Conservation (phyloP, 2,329 filamentous ascomycete species). For the Calcarisporium arbuscula region DNA sequence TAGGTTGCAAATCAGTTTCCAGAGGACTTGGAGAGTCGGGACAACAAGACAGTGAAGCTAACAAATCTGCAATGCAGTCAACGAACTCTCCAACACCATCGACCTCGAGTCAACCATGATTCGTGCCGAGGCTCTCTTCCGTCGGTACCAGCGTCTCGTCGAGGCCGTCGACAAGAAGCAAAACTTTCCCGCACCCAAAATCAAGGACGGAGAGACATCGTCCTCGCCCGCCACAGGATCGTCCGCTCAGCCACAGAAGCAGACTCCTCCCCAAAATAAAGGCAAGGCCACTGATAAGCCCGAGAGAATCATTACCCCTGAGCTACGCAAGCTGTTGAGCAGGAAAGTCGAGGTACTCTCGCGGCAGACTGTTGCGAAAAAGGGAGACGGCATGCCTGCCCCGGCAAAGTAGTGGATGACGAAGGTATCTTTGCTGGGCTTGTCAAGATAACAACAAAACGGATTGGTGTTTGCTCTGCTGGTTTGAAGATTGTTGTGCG, state of each 20-base stretch:
- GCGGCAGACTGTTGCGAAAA: slow-evolving; percentile 26
- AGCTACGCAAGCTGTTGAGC: slow-evolving; percentile 48
- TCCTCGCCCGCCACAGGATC: slow-evolving; percentile 4
- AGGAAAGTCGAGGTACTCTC: slow-evolving; percentile 39
- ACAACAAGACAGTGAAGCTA: slow-evolving; percentile 86
- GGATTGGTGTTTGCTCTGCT: no score
- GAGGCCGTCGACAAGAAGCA: slow-evolving; percentile 89
- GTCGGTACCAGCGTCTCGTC: slow-evolving; percentile 78
- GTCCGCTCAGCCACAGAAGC: slow-evolving; percentile 8
- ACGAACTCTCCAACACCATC: slow-evolving; percentile 89
- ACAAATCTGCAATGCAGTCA: slow-evolving; percentile 51
- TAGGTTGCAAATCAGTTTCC: slow-evolving; percentile 42
- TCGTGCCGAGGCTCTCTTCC: slow-evolving; percentile 82
- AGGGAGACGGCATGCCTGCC: slow-evolving; percentile 28
- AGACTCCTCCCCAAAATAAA: no score
- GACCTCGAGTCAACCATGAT: slow-evolving; percentile 82
- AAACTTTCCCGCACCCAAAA: slow-evolving; percentile 62
- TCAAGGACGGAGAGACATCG: slow-evolving; percentile 11
- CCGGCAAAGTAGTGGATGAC: slow-evolving; percentile 9
- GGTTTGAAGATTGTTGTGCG: no score
- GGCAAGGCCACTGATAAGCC: slow-evolving; percentile 32
- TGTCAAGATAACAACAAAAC: no score
- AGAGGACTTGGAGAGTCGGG: no score
- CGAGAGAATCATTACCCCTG: slow-evolving; percentile 48
- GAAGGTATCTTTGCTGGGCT: not conserved